Evolutionary conservation across 2,329 filamentous ascomycete genomes (phyloP).

Genomic region (Sordariomycetes sp.): DNA sequence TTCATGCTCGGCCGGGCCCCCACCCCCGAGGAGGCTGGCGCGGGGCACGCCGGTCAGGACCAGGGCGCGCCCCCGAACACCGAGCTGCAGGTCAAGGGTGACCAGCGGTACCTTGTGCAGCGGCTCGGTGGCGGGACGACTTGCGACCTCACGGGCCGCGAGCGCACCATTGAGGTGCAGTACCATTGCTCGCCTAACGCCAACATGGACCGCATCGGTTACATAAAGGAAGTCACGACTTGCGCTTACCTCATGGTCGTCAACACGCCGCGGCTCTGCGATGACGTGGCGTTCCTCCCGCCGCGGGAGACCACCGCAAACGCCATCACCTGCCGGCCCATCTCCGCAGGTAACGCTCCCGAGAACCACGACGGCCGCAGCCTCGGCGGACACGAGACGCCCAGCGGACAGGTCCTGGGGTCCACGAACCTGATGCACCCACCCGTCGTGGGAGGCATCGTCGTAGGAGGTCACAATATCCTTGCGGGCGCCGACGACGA

Average conservation of each 20-base stretch:
- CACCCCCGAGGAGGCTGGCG: conserved; percentile 20
- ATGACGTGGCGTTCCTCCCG: conserved; percentile 76
- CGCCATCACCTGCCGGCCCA: conserved; percentile 63
- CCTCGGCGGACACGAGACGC: conserved; percentile 12
- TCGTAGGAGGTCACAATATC: conserved; percentile 39
- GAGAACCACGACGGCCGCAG: neutral
- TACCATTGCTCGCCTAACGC: conserved; percentile 68
- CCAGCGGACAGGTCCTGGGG: neutral
- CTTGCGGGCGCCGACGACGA: conserved; percentile 35
- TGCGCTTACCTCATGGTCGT: conserved; percentile 92
- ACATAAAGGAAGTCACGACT: conserved; percentile 87
- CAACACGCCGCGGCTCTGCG: conserved; percentile 78
- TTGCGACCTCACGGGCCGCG: conserved; percentile 75
- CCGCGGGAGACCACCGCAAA: conserved; percentile 69
- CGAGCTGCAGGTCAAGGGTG: conserved; percentile 70
- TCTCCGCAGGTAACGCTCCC: conserved; percentile 40
- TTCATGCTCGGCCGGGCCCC: conserved; percentile 58
- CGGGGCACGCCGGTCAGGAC: neutral
- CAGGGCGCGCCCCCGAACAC: conserved; percentile 28
- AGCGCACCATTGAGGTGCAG: conserved; percentile 76
- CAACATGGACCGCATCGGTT: conserved; percentile 65
- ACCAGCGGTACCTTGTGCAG: conserved; percentile 79
- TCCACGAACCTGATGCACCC: neutral
- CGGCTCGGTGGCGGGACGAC: conserved; percentile 67
- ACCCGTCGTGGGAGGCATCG: conserved; percentile 37